A percentile compares a stretch with the other conserved stretches of the same genome.
phyloP scores from a whole-genome alignment of 805 yeast species.

The Candida schatavii region DNA sequence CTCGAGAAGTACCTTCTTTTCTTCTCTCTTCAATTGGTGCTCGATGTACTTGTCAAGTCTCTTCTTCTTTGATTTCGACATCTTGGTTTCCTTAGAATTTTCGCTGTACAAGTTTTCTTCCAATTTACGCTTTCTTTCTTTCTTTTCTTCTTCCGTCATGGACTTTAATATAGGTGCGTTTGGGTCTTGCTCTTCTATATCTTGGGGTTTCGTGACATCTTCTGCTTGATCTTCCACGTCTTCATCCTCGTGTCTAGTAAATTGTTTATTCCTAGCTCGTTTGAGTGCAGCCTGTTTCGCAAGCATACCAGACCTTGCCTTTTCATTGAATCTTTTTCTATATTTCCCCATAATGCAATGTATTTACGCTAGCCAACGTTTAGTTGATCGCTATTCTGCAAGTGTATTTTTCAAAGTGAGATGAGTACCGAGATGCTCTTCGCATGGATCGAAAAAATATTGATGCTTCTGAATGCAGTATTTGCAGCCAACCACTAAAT shows the following conservation, averaged over 20 bases:
- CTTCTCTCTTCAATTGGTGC: conserved; percentile 85
- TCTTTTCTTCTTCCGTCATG: conserved; percentile 59
- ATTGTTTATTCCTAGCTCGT: conserved; percentile 67
- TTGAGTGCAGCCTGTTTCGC: conserved; percentile 72
- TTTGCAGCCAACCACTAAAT: no score
- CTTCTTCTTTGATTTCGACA: conserved; percentile 68
- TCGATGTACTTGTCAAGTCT: conserved; percentile 89
- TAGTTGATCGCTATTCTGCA: no score
- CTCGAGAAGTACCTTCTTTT: conserved; percentile 70
- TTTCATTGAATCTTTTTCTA: conserved; percentile 76
- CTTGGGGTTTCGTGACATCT: conserved; percentile 13
- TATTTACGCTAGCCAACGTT: no score
- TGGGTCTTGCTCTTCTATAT: conserved; percentile 34
- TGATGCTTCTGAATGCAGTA: background rate
- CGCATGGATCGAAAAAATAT: background rate
- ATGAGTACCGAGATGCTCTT: conserved; percentile 1
- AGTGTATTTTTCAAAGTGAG: no score
- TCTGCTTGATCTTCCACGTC: conserved; percentile 25
- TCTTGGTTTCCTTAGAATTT: conserved; percentile 56
- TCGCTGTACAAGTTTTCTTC: conserved; percentile 57
- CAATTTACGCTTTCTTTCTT: conserved; percentile 61
- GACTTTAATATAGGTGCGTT: conserved; percentile 65
- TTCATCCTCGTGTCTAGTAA: conserved; percentile 48
- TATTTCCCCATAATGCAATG: conserved; percentile 90
- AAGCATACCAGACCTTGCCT: conserved; percentile 82